A percentile compares a stretch with the other conserved stretches of the same genome.
Evolutionary conservation across 495 filamentous ascomycete genomes (phyloP).

Genomic region (Glonium stellatum): DNA sequence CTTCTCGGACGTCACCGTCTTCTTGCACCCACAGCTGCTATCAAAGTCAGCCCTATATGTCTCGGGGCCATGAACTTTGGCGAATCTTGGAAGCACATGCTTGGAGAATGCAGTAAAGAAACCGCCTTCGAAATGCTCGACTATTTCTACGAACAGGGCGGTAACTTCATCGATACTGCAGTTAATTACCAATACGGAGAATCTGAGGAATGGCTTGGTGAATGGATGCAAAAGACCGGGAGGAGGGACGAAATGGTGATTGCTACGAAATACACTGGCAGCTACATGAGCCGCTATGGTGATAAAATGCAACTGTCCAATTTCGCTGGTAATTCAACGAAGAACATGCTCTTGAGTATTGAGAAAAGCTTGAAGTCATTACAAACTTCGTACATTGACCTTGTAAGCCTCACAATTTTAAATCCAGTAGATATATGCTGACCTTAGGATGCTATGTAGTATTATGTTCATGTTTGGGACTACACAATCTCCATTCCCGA

Average conservation of each 20-base stretch:
- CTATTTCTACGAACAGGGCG: constrained; percentile 57
- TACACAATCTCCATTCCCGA: constrained; percentile 52
- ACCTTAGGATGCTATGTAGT: constrained; percentile 5
- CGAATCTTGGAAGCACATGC: constrained; percentile 41
- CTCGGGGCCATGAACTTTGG: constrained; percentile 62
- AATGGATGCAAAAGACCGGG: constrained; percentile 58
- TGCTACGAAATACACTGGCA: constrained; percentile 59
- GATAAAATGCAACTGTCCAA: constrained; percentile 50
- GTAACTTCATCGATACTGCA: constrained; percentile 74
- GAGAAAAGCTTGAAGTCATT: constrained; percentile 52
- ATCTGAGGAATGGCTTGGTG: constrained; percentile 67
- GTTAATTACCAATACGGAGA: constrained; percentile 65
- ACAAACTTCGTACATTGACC: constrained; percentile 59
- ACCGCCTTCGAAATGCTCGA: constrained; percentile 59
- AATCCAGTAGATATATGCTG: not conserved
- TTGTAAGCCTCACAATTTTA: constrained; percentile 10
- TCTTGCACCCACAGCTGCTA: constrained; percentile 51
- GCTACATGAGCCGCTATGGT: constrained; percentile 27
- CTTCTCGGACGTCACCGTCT: constrained; percentile 54
- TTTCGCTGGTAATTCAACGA: constrained; percentile 51
- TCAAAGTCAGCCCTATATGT: constrained; percentile 53
- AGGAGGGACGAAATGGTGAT: constrained; percentile 59
- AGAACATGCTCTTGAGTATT: constrained; percentile 50
- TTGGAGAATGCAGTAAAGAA: constrained; percentile 58
- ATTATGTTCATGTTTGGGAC: constrained; percentile 29